These are phyloP conservation scores for Fraxinus xanthoxyloides DNA, from an alignment of 305 asterid species.

Conservation along the genomic window DNA sequence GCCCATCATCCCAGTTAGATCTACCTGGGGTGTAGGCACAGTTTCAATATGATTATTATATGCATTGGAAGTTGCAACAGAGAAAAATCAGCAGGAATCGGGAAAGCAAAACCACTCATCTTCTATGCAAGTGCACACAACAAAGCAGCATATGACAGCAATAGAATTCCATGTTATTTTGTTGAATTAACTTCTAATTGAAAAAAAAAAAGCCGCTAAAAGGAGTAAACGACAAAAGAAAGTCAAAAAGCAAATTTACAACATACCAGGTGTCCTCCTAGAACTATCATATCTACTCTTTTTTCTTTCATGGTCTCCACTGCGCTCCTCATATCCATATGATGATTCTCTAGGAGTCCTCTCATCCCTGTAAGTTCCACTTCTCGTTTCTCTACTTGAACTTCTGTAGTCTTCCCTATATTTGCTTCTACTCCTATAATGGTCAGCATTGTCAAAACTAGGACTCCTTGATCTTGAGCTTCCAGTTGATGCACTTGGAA, in stretches of 20 bases:
- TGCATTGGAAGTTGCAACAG: conserved; percentile 11
- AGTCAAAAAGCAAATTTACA: neutral
- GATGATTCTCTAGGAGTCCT: conserved; percentile 58
- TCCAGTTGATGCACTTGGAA: conserved; percentile 36
- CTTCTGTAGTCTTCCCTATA: conserved; percentile 46
- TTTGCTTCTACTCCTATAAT: conserved; percentile 50
- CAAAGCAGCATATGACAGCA: neutral
- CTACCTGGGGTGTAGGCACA: conserved; percentile 45
- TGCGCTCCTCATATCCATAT: conserved; percentile 44
- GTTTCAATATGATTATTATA: neutral
- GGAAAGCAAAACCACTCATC: neutral
- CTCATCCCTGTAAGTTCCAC: conserved; percentile 48
- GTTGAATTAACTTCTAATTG: neutral
- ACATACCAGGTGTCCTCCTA: conserved; percentile 70
- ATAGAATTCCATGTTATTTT: neutral
- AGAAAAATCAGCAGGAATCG: neutral
- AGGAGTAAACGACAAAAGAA: neutral
- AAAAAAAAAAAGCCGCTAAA: neutral
- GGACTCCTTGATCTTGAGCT: conserved; percentile 54
- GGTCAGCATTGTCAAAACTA: conserved; percentile 39
- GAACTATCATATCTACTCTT: conserved; percentile 61
- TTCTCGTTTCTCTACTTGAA: conserved; percentile 39
- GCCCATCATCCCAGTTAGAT: conserved; percentile 97
- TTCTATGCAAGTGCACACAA: conserved; percentile 9
- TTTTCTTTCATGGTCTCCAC: conserved; percentile 56